These are phyloP conservation scores for Uncinocarpus reesii DNA, from an alignment of 2,329 filamentous ascomycete genomes.

Conservation along the genomic window DNA sequence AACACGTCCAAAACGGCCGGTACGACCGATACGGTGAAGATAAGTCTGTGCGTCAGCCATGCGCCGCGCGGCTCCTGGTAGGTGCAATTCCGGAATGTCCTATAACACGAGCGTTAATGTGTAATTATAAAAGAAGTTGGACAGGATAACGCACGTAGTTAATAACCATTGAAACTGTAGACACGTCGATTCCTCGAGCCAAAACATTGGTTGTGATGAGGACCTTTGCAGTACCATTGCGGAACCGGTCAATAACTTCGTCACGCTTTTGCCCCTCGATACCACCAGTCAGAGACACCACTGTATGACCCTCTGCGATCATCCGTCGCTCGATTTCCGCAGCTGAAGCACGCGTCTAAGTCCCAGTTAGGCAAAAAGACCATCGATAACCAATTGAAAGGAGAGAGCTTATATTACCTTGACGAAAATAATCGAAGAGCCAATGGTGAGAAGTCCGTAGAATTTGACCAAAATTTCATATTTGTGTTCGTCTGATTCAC, in stretches of 20 bases:
- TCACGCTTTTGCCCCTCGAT: constrained; percentile 79
- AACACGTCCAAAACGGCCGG: constrained; percentile 89
- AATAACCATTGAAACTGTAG: constrained; percentile 93
- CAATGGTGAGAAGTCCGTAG: constrained; percentile 92
- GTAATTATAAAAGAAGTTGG: too few species aligned
- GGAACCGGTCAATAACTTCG: constrained; percentile 73
- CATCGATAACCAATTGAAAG: not conserved
- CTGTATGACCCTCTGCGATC: constrained; percentile 78
- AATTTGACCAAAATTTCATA: constrained; percentile 83
- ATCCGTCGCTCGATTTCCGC: constrained; percentile 76
- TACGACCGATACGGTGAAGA: constrained; percentile 93
- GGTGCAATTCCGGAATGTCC: constrained; percentile 59
- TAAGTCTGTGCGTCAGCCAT: constrained; percentile 86
- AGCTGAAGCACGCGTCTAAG: constrained; percentile 73
- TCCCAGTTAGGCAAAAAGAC: not conserved
- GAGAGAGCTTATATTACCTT: constrained; percentile 46
- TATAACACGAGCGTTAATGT: too few species aligned
- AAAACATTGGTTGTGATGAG: constrained; percentile 97
- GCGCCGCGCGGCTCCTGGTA: constrained; percentile 49
- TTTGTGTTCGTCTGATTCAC: constrained; percentile 68
- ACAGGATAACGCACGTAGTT: constrained; percentile 59
- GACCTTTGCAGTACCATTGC: constrained; percentile 78
- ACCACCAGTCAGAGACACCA: constrained; percentile 79
- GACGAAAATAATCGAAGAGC: constrained; percentile 96
- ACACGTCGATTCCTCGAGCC: constrained; percentile 84